A percentile compares a stretch with the other conserved stretches of the same genome.
phyloP scores from a whole-genome alignment of 2,329 filamentous ascomycete species.

The Cryphonectria japonica region DNA sequence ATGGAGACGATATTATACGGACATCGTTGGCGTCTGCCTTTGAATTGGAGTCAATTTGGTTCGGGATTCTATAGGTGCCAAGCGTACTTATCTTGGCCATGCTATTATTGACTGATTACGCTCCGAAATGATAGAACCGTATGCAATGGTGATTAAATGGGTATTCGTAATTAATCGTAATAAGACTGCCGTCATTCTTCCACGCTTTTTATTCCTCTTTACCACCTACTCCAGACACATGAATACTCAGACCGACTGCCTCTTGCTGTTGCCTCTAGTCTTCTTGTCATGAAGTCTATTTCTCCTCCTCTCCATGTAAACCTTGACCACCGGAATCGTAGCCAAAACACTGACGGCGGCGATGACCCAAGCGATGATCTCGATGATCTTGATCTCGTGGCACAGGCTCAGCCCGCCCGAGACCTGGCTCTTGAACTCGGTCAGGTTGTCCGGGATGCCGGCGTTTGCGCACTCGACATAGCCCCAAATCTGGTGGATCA shows the following conservation, averaged over 20 bases:
- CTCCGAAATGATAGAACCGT: neutral
- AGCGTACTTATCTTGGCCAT: neutral
- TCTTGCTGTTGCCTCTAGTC: neutral
- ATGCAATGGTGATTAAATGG: neutral
- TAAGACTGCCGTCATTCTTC: neutral
- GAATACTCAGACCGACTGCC: neutral
- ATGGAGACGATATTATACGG: too few species aligned
- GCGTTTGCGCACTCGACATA: constrained; percentile 24
- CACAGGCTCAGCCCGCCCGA: constrained; percentile 22
- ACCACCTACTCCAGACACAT: too few species aligned
- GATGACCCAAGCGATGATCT: constrained; percentile 23
- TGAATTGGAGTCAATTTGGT: too few species aligned
- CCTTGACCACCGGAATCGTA: constrained; percentile 25
- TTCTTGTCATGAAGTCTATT: neutral
- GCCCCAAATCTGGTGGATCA: constrained; percentile 25
- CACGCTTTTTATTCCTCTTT: neutral
- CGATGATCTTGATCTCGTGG: constrained; percentile 27
- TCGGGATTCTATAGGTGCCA: neutral
- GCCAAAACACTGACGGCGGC: constrained; percentile 23
- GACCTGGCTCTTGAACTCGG: constrained; percentile 24
- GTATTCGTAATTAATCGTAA: neutral
- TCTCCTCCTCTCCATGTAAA: constrained; percentile 14
- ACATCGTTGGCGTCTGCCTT: too few species aligned
- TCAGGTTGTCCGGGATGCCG: constrained; percentile 13
- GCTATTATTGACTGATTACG: neutral